Conservation (phyloP, 129 eudicot genomes). For the Arctium lappa region DNA sequence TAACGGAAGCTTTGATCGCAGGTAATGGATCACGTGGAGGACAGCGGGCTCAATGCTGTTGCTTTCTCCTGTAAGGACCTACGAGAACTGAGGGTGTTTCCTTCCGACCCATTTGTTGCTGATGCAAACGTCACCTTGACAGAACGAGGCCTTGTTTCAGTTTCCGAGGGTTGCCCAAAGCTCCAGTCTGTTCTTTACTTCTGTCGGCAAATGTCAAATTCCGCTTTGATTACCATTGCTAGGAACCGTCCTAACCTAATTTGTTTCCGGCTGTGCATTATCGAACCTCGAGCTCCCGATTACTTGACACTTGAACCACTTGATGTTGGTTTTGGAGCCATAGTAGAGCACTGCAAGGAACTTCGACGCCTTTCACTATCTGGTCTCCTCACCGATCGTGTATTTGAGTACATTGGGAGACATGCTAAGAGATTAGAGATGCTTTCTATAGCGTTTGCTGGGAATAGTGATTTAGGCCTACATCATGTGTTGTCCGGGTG, state of each 20-base stretch:
- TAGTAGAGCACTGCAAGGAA: constrained; percentile 61
- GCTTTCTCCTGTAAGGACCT: constrained; percentile 67
- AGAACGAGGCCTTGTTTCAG: constrained; percentile 69
- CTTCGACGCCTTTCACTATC: constrained; percentile 67
- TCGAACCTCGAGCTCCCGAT: constrained; percentile 65
- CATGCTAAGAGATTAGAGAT: constrained; percentile 70
- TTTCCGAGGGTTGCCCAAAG: constrained; percentile 77
- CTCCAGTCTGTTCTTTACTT: constrained; percentile 78
- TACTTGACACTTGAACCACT: constrained; percentile 66
- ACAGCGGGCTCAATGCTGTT: constrained; percentile 59
- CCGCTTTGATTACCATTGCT: constrained; percentile 61
- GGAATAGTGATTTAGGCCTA: constrained; percentile 74
- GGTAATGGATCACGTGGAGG: constrained; percentile 79
- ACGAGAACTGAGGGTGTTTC: constrained; percentile 74
- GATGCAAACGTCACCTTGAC: constrained; percentile 72
- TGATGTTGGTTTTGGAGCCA: constrained; percentile 77
- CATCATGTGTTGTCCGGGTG: constrained; percentile 82
- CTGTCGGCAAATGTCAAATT: constrained; percentile 82
- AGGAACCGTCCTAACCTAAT: constrained; percentile 52
- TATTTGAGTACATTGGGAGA: constrained; percentile 67
- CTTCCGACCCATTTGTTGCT: constrained; percentile 65
- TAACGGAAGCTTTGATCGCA: constrained; percentile 10
- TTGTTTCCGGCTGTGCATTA: constrained; percentile 61
- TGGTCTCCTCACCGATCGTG: constrained; percentile 70
- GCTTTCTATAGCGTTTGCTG: constrained; percentile 93